Base-by-base conservation (phyloP, 306 rosid species). In the Glycyrrhiza uralensis region DNA sequence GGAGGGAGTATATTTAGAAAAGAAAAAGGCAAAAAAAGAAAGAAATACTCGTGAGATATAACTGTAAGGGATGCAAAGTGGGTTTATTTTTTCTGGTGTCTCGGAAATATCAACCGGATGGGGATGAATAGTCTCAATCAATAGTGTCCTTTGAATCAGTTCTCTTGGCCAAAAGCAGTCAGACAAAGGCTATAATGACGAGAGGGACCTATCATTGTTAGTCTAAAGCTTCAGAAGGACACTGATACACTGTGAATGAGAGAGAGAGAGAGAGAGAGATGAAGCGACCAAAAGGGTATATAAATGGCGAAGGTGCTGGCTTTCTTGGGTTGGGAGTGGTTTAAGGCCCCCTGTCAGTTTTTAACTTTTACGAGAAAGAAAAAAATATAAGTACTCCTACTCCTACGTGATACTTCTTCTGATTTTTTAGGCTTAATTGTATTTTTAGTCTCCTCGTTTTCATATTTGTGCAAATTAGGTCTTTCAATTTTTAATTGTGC, bases 111-210 rank as follows among this genome's bases (percentile, higher is more conserved):
- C 74, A 80, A 7, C 8, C 8, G 81, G 82, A 76, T 84, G 85
- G 91, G 24, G 86, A 77, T 91, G 99, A 91, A 82, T 91, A 72
- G 99, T 91, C 99, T 8, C 79, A 39, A 72, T 95, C 97, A 78
- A 78, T 7, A 66, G 86, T 81, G 97, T 91, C 97, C 97, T 89
- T 91, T 78, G 93, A 91, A 89, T 91, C 99, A 89, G 96, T 91
- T 86, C 91, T 79, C 80, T 79, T 51, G 84, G 73, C 85, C 84
- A 79, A 87, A 91, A 88, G 92, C 92, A 87, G 99, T 94, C 93
- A 88, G 99, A 89, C 93, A 82, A 73, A 79, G 89, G 89, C 87
- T 82, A 84, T 89, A 71, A 91, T 91, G 83, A 81, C 82, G 96
- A 91, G 85, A 84, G 83, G 82, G 96, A 89, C 99, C 87, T 84